These are phyloP conservation scores for Aspergillus novoparasiticus DNA, from an alignment of 2,329 filamentous ascomycete species.

Conservation along the genomic window DNA sequence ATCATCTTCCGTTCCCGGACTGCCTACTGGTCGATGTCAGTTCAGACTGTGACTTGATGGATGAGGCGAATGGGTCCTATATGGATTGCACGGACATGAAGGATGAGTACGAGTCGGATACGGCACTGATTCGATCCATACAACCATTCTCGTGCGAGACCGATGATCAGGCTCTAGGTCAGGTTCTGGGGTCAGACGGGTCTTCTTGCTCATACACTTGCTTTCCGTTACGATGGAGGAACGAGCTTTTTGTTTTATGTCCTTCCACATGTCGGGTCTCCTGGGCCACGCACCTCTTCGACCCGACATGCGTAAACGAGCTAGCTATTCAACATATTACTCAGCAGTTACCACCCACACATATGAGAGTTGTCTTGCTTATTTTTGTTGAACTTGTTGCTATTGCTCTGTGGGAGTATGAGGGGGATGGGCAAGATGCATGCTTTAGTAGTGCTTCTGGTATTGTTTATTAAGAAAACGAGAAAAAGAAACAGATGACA, in stretches of 20 bases:
- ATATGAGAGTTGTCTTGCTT: background rate
- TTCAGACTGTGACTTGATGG: slow-evolving; percentile 20
- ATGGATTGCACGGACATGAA: slow-evolving; percentile 20
- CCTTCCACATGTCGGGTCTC: slow-evolving; percentile 8
- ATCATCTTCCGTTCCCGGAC: slow-evolving; percentile 20
- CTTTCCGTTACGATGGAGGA: slow-evolving; percentile 9
- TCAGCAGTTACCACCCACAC: background rate
- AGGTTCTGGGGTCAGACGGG: background rate
- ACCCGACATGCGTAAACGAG: slow-evolving; percentile 3
- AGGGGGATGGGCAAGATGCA: background rate
- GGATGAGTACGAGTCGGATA: slow-evolving; percentile 20
- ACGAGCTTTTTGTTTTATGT: slow-evolving; percentile 8
- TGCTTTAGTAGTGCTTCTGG: background rate
- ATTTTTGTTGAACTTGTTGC: slow-evolving; percentile 4
- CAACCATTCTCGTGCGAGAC: slow-evolving; percentile 13
- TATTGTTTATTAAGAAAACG: background rate
- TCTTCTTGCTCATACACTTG: slow-evolving; percentile 7
- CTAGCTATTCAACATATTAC: slow-evolving; percentile 9
- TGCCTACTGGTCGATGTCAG: slow-evolving; percentile 23
- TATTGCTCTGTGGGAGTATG: slow-evolving; percentile 3
- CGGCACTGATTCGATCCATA: slow-evolving; percentile 18
- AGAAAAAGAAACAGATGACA: background rate
- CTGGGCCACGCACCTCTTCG: background rate
- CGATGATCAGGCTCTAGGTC: slow-evolving; percentile 5
- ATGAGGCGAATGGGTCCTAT: slow-evolving; percentile 22